Base-by-base conservation (phyloP, 306 rosid species). In the barrel medic (Medicago truncatula) region DNA sequence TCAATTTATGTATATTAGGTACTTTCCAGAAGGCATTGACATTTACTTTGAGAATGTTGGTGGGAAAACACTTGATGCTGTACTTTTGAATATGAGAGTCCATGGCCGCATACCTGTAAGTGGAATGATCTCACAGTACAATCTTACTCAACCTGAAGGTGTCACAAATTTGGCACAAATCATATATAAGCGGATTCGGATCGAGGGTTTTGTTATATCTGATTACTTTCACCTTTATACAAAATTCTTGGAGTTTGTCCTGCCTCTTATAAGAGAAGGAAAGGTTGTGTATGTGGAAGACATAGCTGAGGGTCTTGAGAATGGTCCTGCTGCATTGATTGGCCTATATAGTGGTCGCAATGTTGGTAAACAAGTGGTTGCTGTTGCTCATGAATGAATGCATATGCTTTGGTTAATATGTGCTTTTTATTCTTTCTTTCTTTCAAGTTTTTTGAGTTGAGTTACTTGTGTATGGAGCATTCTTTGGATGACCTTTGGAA, bases 21-120 rank as follows among this genome's bases (percentile, higher is more conserved):
- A 50, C 20, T 50, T 50, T 50, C 57, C 21, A 50, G 21, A 50
- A 7, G 21, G 57, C 21, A 50, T 50, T n/a, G 57, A 53, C 60
- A 53, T 53, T 17, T 53, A 53, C 25, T 53, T 16, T 53, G 60
- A 53, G 60, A 53, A 53, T 17, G 60, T 53, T 53, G 60, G 60
- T 3, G 12, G 60, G 5, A 53, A 53, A 23, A 53, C 60, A 53
- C 60, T 53, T 17, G 60, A 53, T 53, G 60, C 60, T 53, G 60
- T 53, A 1, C 60, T 53, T 1, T 9, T 53, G 60, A 17, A 53
- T 18, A 53, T 18, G 60, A 53, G 13, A 53, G 5, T 53, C 60
- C 60, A 53, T 8, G 60, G 60, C 8, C 60, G 60, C 28, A 53
- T 53, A 17, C 59, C 25, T 7, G 59, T 53, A 2, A 16, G 23